A percentile compares a stretch with the other conserved stretches of the same genome.
phyloP scores from a whole-genome alignment of 495 filamentous ascomycete genomes.

The Penicillium waksmanii region DNA sequence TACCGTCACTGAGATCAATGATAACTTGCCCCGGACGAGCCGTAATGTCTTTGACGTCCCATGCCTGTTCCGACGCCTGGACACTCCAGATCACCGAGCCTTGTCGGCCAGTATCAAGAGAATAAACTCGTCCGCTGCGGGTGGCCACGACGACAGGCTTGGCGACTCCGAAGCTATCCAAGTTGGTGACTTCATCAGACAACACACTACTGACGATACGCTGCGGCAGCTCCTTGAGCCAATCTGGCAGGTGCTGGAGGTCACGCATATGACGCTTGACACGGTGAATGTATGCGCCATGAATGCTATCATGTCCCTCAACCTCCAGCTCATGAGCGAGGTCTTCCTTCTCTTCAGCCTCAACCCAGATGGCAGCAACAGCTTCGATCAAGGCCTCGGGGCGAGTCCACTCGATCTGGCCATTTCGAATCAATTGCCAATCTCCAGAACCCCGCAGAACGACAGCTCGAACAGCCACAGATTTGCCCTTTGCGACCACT shows the following conservation, averaged over 20 bases:
- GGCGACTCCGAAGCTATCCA: constrained; percentile 85
- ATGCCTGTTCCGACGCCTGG: constrained; percentile 61
- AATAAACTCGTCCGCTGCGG: constrained; percentile 74
- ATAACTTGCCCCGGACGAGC: constrained; percentile 60
- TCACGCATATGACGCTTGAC: constrained; percentile 81
- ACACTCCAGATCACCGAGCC: constrained; percentile 77
- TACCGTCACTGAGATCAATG: constrained; percentile 60
- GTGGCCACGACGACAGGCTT: constrained; percentile 85
- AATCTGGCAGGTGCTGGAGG: constrained; percentile 76
- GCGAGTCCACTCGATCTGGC: constrained; percentile 77
- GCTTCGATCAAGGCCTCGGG: constrained; percentile 78
- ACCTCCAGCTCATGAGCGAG: constrained; percentile 79
- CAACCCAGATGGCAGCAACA: constrained; percentile 77
- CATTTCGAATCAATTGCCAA: constrained; percentile 83
- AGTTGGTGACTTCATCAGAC: constrained; percentile 57
- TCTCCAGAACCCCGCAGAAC: constrained; percentile 72
- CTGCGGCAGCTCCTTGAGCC: constrained; percentile 64
- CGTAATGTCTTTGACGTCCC: constrained; percentile 71
- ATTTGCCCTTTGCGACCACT: constrained; percentile 67
- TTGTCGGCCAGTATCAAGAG: constrained; percentile 74
- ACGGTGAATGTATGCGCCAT: constrained; percentile 83
- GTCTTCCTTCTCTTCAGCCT: constrained; percentile 66
- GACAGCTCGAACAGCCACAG: constrained; percentile 78
- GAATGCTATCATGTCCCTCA: constrained; percentile 80
- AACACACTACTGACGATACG: constrained; percentile 72